These are phyloP conservation scores for Medicago lupulina DNA, from an alignment of 306 rosid species.

Conservation along the genomic window DNA sequence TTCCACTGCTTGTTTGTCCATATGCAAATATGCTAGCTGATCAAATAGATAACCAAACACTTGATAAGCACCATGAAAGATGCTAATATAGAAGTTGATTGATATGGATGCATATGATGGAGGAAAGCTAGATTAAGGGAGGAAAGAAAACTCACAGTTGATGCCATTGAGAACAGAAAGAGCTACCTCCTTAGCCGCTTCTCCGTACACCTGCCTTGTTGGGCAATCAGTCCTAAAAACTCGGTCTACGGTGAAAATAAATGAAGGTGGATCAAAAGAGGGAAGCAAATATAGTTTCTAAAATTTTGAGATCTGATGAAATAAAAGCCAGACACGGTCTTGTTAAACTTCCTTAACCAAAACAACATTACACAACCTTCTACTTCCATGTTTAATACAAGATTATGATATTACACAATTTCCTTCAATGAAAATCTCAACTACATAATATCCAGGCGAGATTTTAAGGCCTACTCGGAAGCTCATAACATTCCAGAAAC, in stretches of 20 bases:
- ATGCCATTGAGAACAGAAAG: conserved; percentile 88
- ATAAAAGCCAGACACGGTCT: conserved; percentile 15
- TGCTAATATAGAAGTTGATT: conserved; percentile 12
- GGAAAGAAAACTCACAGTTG: conserved; percentile 66
- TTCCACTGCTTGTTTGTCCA: conserved; percentile 99
- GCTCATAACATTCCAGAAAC: conserved; percentile 32
- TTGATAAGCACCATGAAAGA: conserved; percentile 15
- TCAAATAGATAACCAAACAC: conserved; percentile 39
- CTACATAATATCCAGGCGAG: neutral
- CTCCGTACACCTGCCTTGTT: conserved; percentile 85
- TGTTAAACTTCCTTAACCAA: conserved; percentile 34
- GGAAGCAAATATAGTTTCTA: conserved; percentile 17
- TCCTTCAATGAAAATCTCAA: conserved; percentile 21
- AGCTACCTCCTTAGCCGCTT: conserved; percentile 90
- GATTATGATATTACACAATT: conserved; percentile 28
- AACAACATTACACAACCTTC: conserved; percentile 6
- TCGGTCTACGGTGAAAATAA: conserved; percentile 62
- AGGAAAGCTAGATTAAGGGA: conserved; percentile 17
- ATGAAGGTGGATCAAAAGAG: conserved; percentile 45
- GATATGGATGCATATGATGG: conserved; percentile 30
- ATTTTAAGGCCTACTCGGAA: conserved; percentile 31
- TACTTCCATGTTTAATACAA: conserved; percentile 16
- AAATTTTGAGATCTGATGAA: conserved; percentile 23
- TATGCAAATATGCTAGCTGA: conserved; percentile 96
- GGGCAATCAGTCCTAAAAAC: conserved; percentile 75